Conservation (phyloP, 1,284 basidiomycete genomes). For the Crucibulum cyathiforme region DNA sequence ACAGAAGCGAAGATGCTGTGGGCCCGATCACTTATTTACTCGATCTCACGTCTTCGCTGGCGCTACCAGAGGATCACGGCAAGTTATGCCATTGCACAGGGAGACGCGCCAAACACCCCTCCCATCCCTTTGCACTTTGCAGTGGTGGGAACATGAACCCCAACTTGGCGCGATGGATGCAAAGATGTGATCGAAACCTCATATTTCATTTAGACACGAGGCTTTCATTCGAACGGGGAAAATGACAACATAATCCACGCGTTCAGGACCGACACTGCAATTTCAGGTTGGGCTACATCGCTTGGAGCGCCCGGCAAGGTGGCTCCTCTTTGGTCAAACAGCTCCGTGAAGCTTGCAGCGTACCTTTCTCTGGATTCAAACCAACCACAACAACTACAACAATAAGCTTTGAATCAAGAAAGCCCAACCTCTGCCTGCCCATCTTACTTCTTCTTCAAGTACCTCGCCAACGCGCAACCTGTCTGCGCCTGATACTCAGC, state of each 20-base stretch:
- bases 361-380: conserved; percentile 12
- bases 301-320: conserved; percentile 36
- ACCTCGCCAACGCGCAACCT: not conserved
- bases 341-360: conserved; percentile 30
- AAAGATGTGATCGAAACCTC: conserved; percentile 18
- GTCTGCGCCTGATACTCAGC: not conserved
- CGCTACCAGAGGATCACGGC: not conserved
- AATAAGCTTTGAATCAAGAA: conserved; percentile 37
- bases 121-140: not conserved
- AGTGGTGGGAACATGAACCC: conserved; percentile 10
- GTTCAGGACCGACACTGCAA: conserved; percentile 36
- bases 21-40: conserved; percentile 25
- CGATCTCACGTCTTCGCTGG: too few relatives aligned
- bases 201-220: conserved; percentile 44
- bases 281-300: conserved; percentile 20
- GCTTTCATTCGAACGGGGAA: conserved; percentile 42
- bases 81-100: not conserved
- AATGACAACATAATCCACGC: conserved; percentile 48
- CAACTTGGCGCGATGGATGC: conserved; percentile 3
- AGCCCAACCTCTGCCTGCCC: conserved; percentile 15
- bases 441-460: conserved; percentile 5
- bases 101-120: not conserved
- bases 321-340: conserved; percentile 25
- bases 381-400: conserved; percentile 33
- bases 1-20: conserved; percentile 18